These are phyloP conservation scores for Arthrobotrys sinensis DNA, from an alignment of 2,329 filamentous ascomycete genomes.

Conservation along the genomic window DNA sequence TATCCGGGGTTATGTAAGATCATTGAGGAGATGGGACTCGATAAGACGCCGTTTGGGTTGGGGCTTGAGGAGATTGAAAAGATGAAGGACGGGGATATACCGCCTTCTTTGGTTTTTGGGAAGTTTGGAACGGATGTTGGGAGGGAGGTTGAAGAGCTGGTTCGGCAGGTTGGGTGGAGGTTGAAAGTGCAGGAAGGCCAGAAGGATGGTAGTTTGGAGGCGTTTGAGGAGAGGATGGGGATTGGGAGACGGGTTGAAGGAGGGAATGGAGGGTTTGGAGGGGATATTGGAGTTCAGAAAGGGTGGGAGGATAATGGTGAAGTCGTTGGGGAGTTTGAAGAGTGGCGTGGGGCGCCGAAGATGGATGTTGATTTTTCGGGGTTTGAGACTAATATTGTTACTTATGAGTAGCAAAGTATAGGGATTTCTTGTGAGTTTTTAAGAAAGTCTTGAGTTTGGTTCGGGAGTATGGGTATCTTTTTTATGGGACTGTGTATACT, in stretches of 20 bases:
- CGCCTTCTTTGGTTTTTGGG: constrained; percentile 6
- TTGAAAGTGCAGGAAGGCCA: constrained; percentile 41
- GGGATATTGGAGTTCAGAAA: neutral
- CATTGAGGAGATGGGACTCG: constrained; percentile 13
- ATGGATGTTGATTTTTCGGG: constrained; percentile 60
- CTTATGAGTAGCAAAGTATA: constrained; percentile 18
- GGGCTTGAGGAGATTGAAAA: neutral
- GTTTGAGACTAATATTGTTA: constrained; percentile 57
- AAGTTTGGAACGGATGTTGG: constrained; percentile 16
- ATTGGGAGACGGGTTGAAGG: constrained; percentile 9
- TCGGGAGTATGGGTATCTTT: too few relatives aligned
- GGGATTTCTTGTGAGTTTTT: too few relatives aligned
- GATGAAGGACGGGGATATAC: neutral
- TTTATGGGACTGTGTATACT: too few relatives aligned
- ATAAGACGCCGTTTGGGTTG: constrained; percentile 12
- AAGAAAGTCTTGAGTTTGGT: too few relatives aligned
- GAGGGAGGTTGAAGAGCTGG: constrained; percentile 36
- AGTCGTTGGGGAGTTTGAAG: neutral
- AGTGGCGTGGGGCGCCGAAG: constrained; percentile 29
- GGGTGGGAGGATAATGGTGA: neutral
- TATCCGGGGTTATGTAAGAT: constrained; percentile 32
- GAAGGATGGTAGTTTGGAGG: constrained; percentile 17
- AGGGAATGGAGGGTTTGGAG: neutral
- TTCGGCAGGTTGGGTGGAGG: constrained; percentile 39
- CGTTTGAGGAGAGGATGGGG: constrained; percentile 42